phyloP scores from a whole-genome alignment of 2,329 filamentous ascomycete species.

The Exophiala calicioides region DNA sequence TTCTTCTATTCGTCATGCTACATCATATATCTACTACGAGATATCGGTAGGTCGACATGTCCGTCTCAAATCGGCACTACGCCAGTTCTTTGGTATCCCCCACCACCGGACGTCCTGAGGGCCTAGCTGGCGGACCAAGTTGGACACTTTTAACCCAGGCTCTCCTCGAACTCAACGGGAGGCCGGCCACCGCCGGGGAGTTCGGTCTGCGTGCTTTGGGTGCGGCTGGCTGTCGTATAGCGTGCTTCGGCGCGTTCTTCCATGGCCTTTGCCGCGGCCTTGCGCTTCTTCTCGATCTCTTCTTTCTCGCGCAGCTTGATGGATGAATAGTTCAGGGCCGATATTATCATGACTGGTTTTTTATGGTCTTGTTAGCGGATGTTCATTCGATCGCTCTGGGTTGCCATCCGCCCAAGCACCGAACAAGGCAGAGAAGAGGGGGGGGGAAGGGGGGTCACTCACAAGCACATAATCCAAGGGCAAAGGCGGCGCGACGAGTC shows the following conservation, averaged over 20 bases:
- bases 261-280: constrained; percentile 35
- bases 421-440: neutral
- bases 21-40: too few species aligned
- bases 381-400: too few species aligned
- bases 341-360: constrained; percentile 48
- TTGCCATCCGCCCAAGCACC: too few species aligned
- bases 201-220: constrained; percentile 27
- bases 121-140: too few species aligned
- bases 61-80: too few species aligned
- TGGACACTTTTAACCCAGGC: constrained; percentile 21
- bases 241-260: constrained; percentile 23
- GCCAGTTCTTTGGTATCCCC: too few species aligned
- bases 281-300: constrained; percentile 39
- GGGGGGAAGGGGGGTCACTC: constrained; percentile 26
- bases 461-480: constrained; percentile 56
- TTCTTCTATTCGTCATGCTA: too few species aligned
- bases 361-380: neutral
- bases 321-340: constrained; percentile 48
- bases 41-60: too few species aligned
- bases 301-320: constrained; percentile 40
- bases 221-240: constrained; percentile 20
- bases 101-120: too few species aligned
- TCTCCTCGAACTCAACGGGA: constrained; percentile 12
- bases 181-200: constrained; percentile 4
- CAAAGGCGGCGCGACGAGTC: constrained; percentile 64